Conservation (phyloP, 2,329 filamentous ascomycete species). For the Amylocarpus encephaloides region DNA sequence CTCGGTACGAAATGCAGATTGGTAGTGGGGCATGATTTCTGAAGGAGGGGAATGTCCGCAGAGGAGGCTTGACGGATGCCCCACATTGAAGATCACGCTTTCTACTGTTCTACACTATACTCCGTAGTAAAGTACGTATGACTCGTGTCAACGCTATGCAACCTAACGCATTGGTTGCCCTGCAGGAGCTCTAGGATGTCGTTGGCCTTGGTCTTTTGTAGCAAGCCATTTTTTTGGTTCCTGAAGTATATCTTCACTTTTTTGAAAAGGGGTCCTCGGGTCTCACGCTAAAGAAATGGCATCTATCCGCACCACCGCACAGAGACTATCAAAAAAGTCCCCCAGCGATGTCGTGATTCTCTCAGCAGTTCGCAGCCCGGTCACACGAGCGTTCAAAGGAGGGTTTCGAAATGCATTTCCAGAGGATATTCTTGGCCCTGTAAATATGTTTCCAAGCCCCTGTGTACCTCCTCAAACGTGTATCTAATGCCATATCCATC, state of each 20-base stretch:
- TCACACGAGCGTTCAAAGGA: constrained; percentile 61
- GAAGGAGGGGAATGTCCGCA: too few species aligned
- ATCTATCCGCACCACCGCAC: constrained; percentile 8
- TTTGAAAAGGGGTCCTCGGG: background rate
- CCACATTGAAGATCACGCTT: too few species aligned
- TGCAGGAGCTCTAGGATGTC: background rate
- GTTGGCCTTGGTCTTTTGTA: background rate
- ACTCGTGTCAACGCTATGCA: too few species aligned
- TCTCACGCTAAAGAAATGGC: constrained; percentile 6
- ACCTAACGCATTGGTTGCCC: too few species aligned
- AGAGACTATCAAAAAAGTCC: constrained; percentile 37
- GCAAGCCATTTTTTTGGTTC: background rate
- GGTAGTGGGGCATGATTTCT: too few species aligned
- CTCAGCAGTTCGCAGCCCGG: constrained; percentile 58
- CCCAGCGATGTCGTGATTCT: constrained; percentile 61
- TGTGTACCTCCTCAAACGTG: background rate
- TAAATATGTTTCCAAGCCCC: constrained; percentile 4
- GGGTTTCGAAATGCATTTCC: constrained; percentile 61
- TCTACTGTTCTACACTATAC: too few species aligned
- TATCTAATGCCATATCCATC: too few species aligned
- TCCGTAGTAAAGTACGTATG: too few species aligned
- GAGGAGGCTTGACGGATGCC: too few species aligned
- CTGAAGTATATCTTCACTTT: background rate
- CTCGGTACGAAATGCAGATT: too few species aligned
- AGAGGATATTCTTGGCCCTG: constrained; percentile 55